Evolutionary conservation across 2,329 filamentous ascomycete genomes (phyloP), one percentile per base, ranked within the genome.

Genomic region (Aspergillus udagawae): DNA sequence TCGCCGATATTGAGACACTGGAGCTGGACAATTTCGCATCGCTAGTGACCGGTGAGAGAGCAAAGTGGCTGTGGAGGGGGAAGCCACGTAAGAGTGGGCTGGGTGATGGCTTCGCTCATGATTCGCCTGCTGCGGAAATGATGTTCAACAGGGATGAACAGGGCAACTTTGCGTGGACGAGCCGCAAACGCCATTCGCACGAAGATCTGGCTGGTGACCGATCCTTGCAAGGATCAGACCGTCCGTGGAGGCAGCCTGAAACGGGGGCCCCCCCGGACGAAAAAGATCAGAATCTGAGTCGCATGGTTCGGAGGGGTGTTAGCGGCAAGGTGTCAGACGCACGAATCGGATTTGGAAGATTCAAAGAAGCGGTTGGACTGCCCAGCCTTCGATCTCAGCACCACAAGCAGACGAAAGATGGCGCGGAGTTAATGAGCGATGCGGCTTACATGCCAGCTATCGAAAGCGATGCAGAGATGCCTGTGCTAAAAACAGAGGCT

Each of bases 21-120:
- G 92, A 97, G 67, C 86, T 97, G 54, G 92, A 96, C 65, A 86
- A 82, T 49, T 96, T 97, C 63, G 83, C 91, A 51, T 86, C 86
- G 58, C 80, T 96, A 27, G 85, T 89, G 0, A 88, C 87, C 60
- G 93, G 94, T 35, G 90, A 94, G 70, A 85, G 90, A 55, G 82
- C 90, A 17, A 96, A 96, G 72, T 97, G 92, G 91, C 81, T 99
- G 1, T 99, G 94, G 94, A 83, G 90, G 60, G 94, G 93, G 17
- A 97, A 96, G 72, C 84, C 90, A 41, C 86, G 88, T 59, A 91
- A 93, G 68, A 82, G 68, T 53, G 68, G 64, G 17, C 49, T 68
- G 17, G 70, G 65, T 28, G 65, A 75, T 58, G 63, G 65, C 4
- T 71, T 73, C 50, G 61, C 63, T 8, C 64, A 65, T 41, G 66